Base-by-base conservation (phyloP, 2,329 filamentous ascomycete genomes). In the Colletotrichum tropicicola region DNA sequence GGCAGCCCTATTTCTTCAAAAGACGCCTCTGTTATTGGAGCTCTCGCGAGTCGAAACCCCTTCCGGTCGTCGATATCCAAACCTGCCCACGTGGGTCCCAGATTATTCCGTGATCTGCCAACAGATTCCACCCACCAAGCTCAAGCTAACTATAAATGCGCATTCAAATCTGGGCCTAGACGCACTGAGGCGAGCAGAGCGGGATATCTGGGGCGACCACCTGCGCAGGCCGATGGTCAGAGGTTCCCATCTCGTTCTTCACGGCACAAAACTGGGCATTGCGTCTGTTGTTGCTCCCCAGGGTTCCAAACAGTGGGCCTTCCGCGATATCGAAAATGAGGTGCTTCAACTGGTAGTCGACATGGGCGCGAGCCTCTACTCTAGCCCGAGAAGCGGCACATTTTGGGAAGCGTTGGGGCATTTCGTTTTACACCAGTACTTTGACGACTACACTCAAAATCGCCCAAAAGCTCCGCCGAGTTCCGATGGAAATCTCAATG, bases 31-130 rank as follows among this genome's bases (percentile, higher is more conserved):
- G 17, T 39, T 19, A 5, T 62, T 15, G 4, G 64, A 56, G 47
- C 21, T 27, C 19, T 68, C 17, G 21, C 61, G n/a, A 2, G 3
- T 47, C 4, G 57, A 17, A 15, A 67, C 19, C 4, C 5, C 10
- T 3, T 41, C 23, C 8, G 47, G 8, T 19, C 59, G 41, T 6
- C 45, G 48, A 10, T 44, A 41, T 4, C 28, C 27, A 4, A 37
- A 54, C 21, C 32, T 65, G 17, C 48, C 55, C 0, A 55, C 59
- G 12, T 68, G 66, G 66, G 66, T 68, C 7, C 66, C 62, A 7
- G 55, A 65, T 3, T 44, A 41, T 7, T 41, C 35, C 27, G 21
- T 51, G 3, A 7, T n/a, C 8, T 41, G 2, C 21, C 10, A 3
- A 4, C n/a, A n/a, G 13, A 17, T 3, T 10, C 5, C 10, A 3